These are phyloP conservation scores for Chaetomium sp. DNA, from an alignment of 2,329 filamentous ascomycete species.

Conservation along the genomic window DNA sequence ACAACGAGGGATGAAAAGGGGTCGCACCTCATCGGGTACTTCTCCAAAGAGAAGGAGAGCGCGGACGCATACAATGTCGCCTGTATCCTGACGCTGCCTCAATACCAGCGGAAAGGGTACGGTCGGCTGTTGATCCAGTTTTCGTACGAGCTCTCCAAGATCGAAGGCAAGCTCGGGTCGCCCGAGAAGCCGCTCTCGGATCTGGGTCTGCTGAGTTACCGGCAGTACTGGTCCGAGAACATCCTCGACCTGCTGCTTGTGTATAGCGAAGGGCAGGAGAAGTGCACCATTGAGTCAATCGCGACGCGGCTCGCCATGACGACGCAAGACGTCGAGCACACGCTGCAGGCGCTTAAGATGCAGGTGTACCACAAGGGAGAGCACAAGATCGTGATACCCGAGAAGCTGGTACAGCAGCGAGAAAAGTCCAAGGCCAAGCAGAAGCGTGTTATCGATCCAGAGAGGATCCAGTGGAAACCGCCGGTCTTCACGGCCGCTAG, in stretches of 20 bases:
- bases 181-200: conserved; percentile 97
- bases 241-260: conserved; percentile 85
- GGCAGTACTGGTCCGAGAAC: conserved; percentile 96
- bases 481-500: conserved; percentile 89
- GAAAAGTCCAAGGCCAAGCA: conserved; percentile 78
- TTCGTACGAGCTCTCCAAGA: conserved; percentile 93
- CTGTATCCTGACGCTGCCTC: conserved; percentile 93
- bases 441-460: conserved; percentile 74
- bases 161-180: conserved; percentile 91
- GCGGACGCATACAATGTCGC: conserved; percentile 97
- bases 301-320: conserved; percentile 86
- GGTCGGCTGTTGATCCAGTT: conserved; percentile 94
- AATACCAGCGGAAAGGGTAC: conserved; percentile 94
- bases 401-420: conserved; percentile 75
- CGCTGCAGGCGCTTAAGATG: conserved; percentile 91
- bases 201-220: conserved; percentile 87
- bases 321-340: conserved; percentile 95
- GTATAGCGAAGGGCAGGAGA: conserved; percentile 66
- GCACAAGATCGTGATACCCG: conserved; percentile 91
- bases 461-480: conserved; percentile 88
- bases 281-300: conserved; percentile 83
- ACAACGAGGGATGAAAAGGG: conserved; percentile 84
- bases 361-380: conserved; percentile 94
- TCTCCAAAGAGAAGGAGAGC: conserved; percentile 97
- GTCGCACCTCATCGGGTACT: conserved; percentile 97